Base-by-base conservation (phyloP, 805 yeast genomes). In the Grigorovia humatica region DNA sequence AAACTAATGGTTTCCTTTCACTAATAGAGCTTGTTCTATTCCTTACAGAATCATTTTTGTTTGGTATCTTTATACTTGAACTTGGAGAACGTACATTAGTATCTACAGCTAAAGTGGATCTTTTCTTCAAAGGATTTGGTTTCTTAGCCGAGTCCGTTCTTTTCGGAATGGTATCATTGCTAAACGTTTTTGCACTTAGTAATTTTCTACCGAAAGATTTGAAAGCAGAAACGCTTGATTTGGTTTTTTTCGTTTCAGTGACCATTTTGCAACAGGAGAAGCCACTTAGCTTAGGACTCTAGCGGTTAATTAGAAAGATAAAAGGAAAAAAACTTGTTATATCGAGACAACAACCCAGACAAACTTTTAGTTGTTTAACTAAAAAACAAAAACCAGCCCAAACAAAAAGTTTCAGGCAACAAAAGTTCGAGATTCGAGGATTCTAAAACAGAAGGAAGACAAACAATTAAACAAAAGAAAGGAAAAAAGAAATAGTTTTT, bases 1-100 rank as follows among this genome's bases (percentile, higher is more conserved):
- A 83, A 45, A 75, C 76, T 60, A 81, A 71, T 52, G 77, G 80
- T 42, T 65, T 63, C n/a, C 55, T 53, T 32, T 57, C 48, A 23
- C 18, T 42, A 3, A 44, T n/a, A 17, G 54, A 38, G 17, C 42
- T 45, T 7, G n/a, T 44, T 18, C 48, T 51, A 18, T 41, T 20
- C 8, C 19, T 38, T 4, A 38, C 13, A 17, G 5, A 5, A 12
- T 40, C 32, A 41, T 20, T 38, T 9, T 27, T 47, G 11, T 27
- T 47, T 20, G 38, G 44, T 5, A 44, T 50, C 30, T 43, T 43
- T 9, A 46, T 41, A 43, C 23, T 40, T 42, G 30, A 40, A 20
- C 41, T 41, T 29, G 27, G 32, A 2, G 46, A 38, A 20, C 29
- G 15, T n/a, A 42, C 27, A 2, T 43, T 18, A 9, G 32, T 12